Percentiles rank a stretch among this genome's conserved stretches.
Conservation (phyloP, 2,329 filamentous ascomycete genomes). For the Phyllosticta ampelicida region DNA sequence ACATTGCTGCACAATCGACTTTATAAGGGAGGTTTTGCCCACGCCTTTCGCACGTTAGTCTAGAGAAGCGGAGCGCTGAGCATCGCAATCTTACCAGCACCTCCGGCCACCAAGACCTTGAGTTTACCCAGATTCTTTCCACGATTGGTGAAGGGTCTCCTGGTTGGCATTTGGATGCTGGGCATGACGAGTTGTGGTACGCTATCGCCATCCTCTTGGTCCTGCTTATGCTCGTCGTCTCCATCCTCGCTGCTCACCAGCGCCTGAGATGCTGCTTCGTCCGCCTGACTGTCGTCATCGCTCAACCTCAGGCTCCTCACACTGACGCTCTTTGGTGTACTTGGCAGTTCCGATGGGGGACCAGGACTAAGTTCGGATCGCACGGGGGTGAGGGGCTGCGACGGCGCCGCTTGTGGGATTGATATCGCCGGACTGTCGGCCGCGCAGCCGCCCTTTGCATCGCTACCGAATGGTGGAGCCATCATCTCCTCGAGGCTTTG, state of each 20-base stretch:
- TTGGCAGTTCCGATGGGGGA: constrained; percentile 41
- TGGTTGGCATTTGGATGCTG: constrained; percentile 79
- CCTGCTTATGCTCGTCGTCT: constrained; percentile 34
- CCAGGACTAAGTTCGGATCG: constrained; percentile 30
- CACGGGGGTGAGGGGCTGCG: constrained; percentile 19
- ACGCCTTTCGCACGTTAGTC: constrained; percentile 43
- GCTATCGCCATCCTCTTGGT: constrained; percentile 31
- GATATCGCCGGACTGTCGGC: constrained; percentile 11
- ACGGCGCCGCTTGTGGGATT: constrained; percentile 8
- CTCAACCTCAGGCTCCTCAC: constrained; percentile 48
- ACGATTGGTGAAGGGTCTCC: constrained; percentile 78
- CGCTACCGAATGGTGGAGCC: constrained; percentile 24
- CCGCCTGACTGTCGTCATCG: constrained; percentile 45
- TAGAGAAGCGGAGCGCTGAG: background rate
- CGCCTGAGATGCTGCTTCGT: constrained; percentile 46
- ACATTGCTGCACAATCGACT: constrained; percentile 74
- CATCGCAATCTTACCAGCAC: constrained; percentile 45
- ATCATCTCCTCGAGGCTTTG: constrained; percentile 47
- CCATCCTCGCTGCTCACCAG: constrained; percentile 45
- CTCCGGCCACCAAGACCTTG: constrained; percentile 79
- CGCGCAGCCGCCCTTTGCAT: constrained; percentile 18
- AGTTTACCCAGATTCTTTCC: constrained; percentile 76
- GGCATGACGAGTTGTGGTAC: constrained; percentile 91
- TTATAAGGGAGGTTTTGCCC: constrained; percentile 84
- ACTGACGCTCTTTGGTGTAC: constrained; percentile 50